Percentiles rank a stretch among this genome's conserved stretches.
Conservation (phyloP, 164 flowering plant species). For the Magnolia kwangsiensis region DNA sequence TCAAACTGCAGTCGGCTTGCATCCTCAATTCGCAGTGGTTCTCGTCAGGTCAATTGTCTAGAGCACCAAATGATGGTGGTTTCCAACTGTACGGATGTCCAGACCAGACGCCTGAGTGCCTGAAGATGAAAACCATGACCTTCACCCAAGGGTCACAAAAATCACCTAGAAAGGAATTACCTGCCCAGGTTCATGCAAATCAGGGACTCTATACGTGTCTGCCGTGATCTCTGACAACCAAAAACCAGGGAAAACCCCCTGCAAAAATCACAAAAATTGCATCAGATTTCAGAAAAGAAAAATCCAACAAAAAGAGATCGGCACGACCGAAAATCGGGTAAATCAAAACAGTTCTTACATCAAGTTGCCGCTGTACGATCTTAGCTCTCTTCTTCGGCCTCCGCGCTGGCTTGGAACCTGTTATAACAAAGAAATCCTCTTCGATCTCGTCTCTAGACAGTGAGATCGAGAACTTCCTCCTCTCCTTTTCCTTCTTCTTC, state of each 20-base stretch:
- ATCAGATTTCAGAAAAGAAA: neutral
- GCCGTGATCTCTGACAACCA: constrained; percentile 6
- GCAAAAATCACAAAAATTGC: constrained; percentile 14
- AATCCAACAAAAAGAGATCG: neutral
- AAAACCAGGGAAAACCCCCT: constrained; percentile 39
- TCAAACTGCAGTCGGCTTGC: too few species aligned
- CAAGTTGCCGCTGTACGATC: constrained; percentile 50
- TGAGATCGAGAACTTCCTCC: constrained; percentile 39
- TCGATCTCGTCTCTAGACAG: constrained; percentile 64
- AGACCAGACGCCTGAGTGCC: neutral
- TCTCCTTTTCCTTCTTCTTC: constrained; percentile 25
- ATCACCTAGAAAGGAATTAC: constrained; percentile 11
- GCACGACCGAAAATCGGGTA: neutral
- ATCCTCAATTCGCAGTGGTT: neutral
- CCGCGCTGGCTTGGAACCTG: constrained; percentile 56
- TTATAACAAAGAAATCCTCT: constrained; percentile 55
- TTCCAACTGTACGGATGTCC: neutral
- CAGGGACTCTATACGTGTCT: constrained; percentile 8
- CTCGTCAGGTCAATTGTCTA: neutral
- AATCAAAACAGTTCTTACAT: constrained; percentile 39
- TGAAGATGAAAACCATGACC: neutral
- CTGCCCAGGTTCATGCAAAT: constrained; percentile 2
- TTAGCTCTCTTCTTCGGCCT: constrained; percentile 68
- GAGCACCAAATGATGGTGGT: neutral
- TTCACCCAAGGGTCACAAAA: neutral